A percentile compares a stretch with the other conserved stretches of the same genome.
These are phyloP conservation scores for Phytophthora capsici DNA, from an alignment of 352 stramenopile species.

Conservation along the genomic window DNA sequence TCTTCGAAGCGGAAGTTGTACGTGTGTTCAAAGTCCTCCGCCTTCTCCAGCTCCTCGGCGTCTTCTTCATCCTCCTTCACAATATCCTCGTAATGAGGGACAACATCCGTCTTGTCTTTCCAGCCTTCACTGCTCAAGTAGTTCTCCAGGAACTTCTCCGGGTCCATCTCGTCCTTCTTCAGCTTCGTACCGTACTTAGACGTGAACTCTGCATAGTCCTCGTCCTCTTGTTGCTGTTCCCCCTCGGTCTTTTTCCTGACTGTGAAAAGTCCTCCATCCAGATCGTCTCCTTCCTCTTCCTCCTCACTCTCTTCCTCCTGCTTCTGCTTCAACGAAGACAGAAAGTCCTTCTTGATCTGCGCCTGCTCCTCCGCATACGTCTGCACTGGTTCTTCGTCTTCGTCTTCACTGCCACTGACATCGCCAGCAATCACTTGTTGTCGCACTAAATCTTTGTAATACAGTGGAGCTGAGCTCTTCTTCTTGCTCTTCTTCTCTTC, in stretches of 20 bases:
- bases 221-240: slow-evolving; percentile 71
- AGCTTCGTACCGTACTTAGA: slow-evolving; percentile 70
- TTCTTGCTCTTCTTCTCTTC: slow-evolving; percentile 42
- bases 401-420: slow-evolving; percentile 70
- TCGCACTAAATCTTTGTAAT: slow-evolving; percentile 96
- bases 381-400: slow-evolving; percentile 54
- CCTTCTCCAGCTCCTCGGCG: slow-evolving; percentile 92
- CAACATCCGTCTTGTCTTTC: slow-evolving; percentile 76
- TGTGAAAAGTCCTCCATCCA: slow-evolving; percentile 77
- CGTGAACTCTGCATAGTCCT: slow-evolving; percentile 67
- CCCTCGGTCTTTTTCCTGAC: slow-evolving; percentile 70
- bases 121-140: slow-evolving; percentile 83
- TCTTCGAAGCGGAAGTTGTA: slow-evolving; percentile 99
- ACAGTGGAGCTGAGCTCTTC: slow-evolving; percentile 58
- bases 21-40: slow-evolving; percentile 97
- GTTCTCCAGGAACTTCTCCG: slow-evolving; percentile 80
- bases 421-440: slow-evolving; percentile 93
- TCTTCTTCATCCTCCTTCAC: slow-evolving; percentile 91
- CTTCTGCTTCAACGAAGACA: slow-evolving; percentile 57
- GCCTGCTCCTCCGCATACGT: slow-evolving; percentile 79
- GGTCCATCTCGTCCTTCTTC: slow-evolving; percentile 68
- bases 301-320: slow-evolving; percentile 39
- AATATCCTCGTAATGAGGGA: slow-evolving; percentile 85
- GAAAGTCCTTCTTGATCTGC: slow-evolving; percentile 71
- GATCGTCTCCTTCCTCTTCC: slow-evolving; percentile 78